phyloP scores from a whole-genome alignment of 768 basidiomycete species.

The Lentinus tigrinus region DNA sequence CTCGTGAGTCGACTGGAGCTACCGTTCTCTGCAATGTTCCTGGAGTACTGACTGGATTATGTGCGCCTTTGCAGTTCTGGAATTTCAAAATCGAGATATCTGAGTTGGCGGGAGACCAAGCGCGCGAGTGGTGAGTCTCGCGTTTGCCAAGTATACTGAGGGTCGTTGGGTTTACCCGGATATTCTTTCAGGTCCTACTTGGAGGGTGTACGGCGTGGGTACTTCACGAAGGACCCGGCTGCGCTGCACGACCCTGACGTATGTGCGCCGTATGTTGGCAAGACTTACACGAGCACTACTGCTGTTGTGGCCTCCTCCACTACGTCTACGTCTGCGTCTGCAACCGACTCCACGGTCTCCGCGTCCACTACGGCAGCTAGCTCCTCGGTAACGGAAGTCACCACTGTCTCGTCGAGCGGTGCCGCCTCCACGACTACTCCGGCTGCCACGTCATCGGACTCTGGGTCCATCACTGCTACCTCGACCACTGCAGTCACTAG shows the following conservation, averaged over 20 bases:
- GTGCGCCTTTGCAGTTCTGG: constrained; percentile 52
- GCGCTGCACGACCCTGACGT: constrained; percentile 55
- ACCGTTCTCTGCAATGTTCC: too few relatives aligned
- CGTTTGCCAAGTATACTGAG: background rate
- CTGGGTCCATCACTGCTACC: too few relatives aligned
- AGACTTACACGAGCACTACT: background rate
- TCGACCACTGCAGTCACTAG: too few relatives aligned
- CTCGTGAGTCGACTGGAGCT: constrained; percentile 65
- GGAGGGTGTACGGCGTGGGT: constrained; percentile 58
- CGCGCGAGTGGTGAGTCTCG: constrained; percentile 57
- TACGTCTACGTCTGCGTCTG: too few relatives aligned
- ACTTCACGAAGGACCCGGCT: constrained; percentile 63
- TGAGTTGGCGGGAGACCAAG: constrained; percentile 44
- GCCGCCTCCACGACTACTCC: too few relatives aligned
- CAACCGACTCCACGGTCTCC: too few relatives aligned
- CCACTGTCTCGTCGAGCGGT: too few relatives aligned
- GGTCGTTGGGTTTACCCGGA: background rate
- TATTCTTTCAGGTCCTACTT: constrained; percentile 64
- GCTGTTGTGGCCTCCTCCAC: too few relatives aligned
- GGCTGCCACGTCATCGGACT: too few relatives aligned
- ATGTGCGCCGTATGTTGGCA: constrained; percentile 49
- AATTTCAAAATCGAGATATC: constrained; percentile 73
- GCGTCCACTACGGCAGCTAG: too few relatives aligned
- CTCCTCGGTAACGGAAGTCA: too few relatives aligned
- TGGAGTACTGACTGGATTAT: background rate